Conservation (phyloP, 1,284 basidiomycete species). For the Amylostereum chailletii region DNA sequence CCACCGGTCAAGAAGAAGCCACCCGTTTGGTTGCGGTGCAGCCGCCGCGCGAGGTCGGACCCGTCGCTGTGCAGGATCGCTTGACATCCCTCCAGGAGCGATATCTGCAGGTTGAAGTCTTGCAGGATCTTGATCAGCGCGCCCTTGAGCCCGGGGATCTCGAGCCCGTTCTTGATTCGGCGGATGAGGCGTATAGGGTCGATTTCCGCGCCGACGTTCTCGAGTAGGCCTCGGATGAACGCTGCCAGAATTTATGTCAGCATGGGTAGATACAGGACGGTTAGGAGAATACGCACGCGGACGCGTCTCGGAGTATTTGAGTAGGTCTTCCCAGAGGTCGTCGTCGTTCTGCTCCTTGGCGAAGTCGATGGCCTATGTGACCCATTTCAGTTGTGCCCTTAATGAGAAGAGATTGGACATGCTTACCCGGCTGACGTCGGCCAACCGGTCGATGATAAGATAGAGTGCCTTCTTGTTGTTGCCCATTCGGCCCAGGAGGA, state of each 20-base stretch:
- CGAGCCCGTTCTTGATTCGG: constrained; percentile 90
- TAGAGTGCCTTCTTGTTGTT: constrained; percentile 93
- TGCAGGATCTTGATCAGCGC: constrained; percentile 96
- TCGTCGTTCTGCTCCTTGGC: constrained; percentile 96
- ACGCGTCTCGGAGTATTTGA: constrained; percentile 89
- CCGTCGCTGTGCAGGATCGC: constrained; percentile 81
- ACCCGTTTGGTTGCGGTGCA: constrained; percentile 69
- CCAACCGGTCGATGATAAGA: constrained; percentile 92
- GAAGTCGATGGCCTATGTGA: constrained; percentile 85
- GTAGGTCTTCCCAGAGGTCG: constrained; percentile 96
- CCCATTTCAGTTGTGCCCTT: too few relatives aligned
- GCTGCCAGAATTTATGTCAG: constrained; percentile 31
- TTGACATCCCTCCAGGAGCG: constrained; percentile 85
- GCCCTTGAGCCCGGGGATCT: constrained; percentile 91
- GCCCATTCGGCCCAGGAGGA: constrained; percentile 94
- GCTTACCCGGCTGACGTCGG: constrained; percentile 80
- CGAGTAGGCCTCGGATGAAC: constrained; percentile 90
- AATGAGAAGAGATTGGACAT: neutral
- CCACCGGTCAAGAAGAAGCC: constrained; percentile 70
- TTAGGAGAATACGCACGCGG: constrained; percentile 46
- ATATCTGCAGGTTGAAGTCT: constrained; percentile 89
- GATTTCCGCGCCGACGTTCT: constrained; percentile 95
- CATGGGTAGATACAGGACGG: neutral
- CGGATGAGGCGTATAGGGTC: constrained; percentile 92
- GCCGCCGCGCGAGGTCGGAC: constrained; percentile 55